A percentile compares a stretch with the other conserved stretches of the same genome.
These are phyloP conservation scores for Spergularia marina DNA, from an alignment of 148 eudicot genomes.

Conservation along the genomic window DNA sequence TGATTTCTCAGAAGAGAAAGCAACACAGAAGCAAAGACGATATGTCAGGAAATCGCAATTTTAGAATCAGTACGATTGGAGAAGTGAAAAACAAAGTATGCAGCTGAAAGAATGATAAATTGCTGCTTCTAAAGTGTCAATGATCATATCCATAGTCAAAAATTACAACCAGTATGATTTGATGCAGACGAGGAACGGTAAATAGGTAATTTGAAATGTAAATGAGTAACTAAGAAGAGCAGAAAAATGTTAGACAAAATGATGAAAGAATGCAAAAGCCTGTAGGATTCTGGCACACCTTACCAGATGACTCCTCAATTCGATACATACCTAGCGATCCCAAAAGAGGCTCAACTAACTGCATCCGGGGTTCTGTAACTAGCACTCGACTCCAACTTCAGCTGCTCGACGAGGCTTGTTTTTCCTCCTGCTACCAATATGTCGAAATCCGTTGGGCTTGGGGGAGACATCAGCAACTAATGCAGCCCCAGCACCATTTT, in stretches of 20 bases:
- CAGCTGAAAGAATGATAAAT: neutral
- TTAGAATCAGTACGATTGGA: neutral
- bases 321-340: constrained; percentile 6
- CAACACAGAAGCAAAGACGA: neutral
- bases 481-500: constrained; percentile 39
- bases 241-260: constrained; percentile 24
- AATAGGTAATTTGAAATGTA: constrained; percentile 4
- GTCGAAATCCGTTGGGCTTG: constrained; percentile 59
- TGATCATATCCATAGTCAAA: constrained; percentile 24
- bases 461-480: constrained; percentile 41
- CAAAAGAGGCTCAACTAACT: constrained; percentile 18
- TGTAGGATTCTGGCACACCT: constrained; percentile 5
- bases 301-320: constrained; percentile 25
- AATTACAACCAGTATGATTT: constrained; percentile 26
- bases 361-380: constrained; percentile 11
- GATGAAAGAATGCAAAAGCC: constrained; percentile 31
- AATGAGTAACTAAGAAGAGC: constrained; percentile 16
- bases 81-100: neutral
- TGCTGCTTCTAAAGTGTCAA: constrained; percentile 22
- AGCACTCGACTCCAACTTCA: constrained; percentile 73
- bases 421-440: constrained; percentile 67
- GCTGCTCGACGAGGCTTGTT: constrained; percentile 86
- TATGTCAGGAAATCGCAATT: neutral
- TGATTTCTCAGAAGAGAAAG: neutral
- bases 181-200: neutral